Evolutionary conservation across 2,329 filamentous ascomycete genomes (phyloP), one percentile per base, ranked within the genome.

Genomic region (Fusarium hainanense): DNA sequence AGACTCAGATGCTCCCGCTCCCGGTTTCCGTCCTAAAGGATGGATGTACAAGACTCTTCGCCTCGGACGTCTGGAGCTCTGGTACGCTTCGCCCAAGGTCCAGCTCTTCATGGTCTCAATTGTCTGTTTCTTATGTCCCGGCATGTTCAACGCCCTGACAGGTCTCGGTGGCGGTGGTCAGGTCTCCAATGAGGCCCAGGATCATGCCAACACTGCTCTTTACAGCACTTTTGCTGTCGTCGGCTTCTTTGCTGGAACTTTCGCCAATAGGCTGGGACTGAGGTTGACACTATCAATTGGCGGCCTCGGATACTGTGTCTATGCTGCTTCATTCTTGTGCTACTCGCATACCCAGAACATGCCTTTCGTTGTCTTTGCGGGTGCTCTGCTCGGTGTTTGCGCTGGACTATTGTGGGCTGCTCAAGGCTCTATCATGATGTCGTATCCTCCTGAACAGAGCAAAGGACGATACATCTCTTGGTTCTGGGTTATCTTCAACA

Each of bases 401-500:
- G 93, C 93, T 48, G 92, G 91, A 76, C 84, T 95, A 41, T 84
- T 96, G 40, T 96, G 93, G 93, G 91, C 90, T 34, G 93, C 91
- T 2, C 92, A 95, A 81, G 92, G 93, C 63, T 90, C 92, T 63
- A 93, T 95, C 76, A 94, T 95, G 91, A 95, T 97, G 89, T 90
- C 92, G 42, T 97, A 97, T 79, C 94, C 94, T 3, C 84, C 87
- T 21, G 94, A 97, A 81, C 80, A 88, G 34, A 88, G 89, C 69
- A 97, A 97, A 85, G 94, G 94, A 46, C 90, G 90, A 63, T 97
- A 94, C 79, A 97, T 97, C 78, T 92, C 92, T 65, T 90, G 89
- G 83, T 97, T 97, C 82, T 97, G 94, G 94, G 90, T 94, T 79
- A 97, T 98, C 76, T 98, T 97, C 86, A 97, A 97, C 81, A 80